phyloP scores from a whole-genome alignment of 148 eudicot genomes.

The Cornus florida region DNA sequence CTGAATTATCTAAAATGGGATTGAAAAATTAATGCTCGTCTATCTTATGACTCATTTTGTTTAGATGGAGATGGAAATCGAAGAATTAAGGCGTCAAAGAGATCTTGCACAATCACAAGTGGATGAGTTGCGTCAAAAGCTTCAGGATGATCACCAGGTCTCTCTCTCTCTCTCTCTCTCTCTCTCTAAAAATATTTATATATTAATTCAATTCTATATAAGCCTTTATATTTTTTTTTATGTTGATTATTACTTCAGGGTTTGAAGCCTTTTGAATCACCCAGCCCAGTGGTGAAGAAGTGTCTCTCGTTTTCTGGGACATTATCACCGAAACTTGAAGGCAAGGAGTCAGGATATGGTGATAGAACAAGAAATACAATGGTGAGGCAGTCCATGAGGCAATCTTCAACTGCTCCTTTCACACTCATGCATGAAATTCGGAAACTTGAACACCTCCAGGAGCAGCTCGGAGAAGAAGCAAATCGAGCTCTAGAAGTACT shows the following conservation, averaged over 20 bases:
- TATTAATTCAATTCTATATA: no score
- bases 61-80: slow-evolving; percentile 90
- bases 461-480: slow-evolving; percentile 96
- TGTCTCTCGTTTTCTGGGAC: slow-evolving; percentile 78
- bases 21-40: background rate
- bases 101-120: slow-evolving; percentile 83
- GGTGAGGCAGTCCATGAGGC: slow-evolving; percentile 70
- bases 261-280: slow-evolving; percentile 41
- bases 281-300: slow-evolving; percentile 64
- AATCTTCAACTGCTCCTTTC: slow-evolving; percentile 91
- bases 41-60: background rate
- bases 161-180: slow-evolving; percentile 12
- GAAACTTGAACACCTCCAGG: slow-evolving; percentile 95
- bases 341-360: slow-evolving; percentile 40
- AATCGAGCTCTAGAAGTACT: slow-evolving; percentile 90
- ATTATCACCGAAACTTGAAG: slow-evolving; percentile 40
- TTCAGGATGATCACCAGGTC: slow-evolving; percentile 59
- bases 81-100: slow-evolving; percentile 81
- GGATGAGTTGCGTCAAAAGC: slow-evolving; percentile 68
- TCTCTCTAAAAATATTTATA: background rate
- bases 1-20: background rate
- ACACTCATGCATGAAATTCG: slow-evolving; percentile 86
- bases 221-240: background rate
- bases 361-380: slow-evolving; percentile 47
- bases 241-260: slow-evolving; percentile 28